Percentiles rank a stretch among this genome's conserved stretches.
These are phyloP conservation scores for Pezizomycotina sp. DNA, from an alignment of 2,329 filamentous ascomycete genomes.

Conservation along the genomic window DNA sequence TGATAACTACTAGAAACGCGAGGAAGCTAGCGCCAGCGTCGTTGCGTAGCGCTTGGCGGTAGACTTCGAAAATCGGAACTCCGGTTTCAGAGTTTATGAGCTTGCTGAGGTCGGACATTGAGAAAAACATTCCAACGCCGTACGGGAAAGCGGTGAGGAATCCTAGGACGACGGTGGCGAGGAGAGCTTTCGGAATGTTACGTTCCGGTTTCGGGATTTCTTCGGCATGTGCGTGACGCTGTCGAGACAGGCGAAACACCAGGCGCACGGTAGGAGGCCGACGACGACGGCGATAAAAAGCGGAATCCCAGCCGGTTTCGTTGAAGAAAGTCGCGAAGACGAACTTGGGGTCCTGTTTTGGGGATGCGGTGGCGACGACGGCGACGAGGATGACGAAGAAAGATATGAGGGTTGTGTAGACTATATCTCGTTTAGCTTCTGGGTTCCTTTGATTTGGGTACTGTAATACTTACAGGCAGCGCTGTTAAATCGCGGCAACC, in stretches of 20 bases:
- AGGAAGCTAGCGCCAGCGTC: conserved; percentile 31
- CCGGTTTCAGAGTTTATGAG: conserved; percentile 32
- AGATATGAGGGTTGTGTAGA: conserved; percentile 35
- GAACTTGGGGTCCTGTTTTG: conserved; percentile 34
- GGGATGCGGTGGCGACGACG: conserved; percentile 34
- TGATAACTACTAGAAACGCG: conserved; percentile 31
- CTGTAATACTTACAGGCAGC: too few relatives aligned
- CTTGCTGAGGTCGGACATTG: conserved; percentile 34
- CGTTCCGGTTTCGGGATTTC: conserved; percentile 36
- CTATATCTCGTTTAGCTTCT: too few relatives aligned
- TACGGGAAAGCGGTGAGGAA: conserved; percentile 37
- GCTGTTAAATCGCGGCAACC: conserved; percentile 24
- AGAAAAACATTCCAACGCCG: conserved; percentile 38
- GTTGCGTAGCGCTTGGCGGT: conserved; percentile 32
- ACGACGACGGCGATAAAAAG: conserved; percentile 37
- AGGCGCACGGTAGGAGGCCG: conserved; percentile 36
- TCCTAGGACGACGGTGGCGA: conserved; percentile 35
- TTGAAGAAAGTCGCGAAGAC: conserved; percentile 39
- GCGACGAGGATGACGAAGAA: conserved; percentile 34
- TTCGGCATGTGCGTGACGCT: conserved; percentile 37
- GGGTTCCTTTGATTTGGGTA: too few relatives aligned
- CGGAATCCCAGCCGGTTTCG: conserved; percentile 38
- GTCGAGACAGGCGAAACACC: conserved; percentile 35
- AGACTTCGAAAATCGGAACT: conserved; percentile 34
- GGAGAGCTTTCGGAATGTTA: conserved; percentile 24